Evolutionary conservation across 169 alveolate species (phyloP), one percentile per base, ranked within the genome.

Genomic region (Plasmodium relictum): DNA sequence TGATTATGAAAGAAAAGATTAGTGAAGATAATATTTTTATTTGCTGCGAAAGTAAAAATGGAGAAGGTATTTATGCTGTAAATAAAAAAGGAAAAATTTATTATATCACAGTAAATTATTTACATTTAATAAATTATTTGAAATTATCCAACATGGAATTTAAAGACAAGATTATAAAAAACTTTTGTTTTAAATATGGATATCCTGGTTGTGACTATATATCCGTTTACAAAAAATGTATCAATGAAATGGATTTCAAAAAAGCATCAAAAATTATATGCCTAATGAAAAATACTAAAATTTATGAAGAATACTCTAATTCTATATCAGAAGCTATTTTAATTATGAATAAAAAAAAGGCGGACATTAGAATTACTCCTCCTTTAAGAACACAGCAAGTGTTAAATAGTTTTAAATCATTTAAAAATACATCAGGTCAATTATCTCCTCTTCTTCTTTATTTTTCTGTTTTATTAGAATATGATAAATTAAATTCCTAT

Each of bases 381-480:
- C 92, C 92, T 6, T 59, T 86, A 39, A 2, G 92, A 86, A 59
- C 92, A 14, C 92, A 86, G 14, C 92, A 86, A 86, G 92, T 86
- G 41, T 22, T 86, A 48, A 86, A 86, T 24, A 86, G 88, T 50
- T 86, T 86, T 56, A 86, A 86, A 58, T 71, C 92, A 14, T 70
- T 71, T 61, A 70, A 72, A 63, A 86, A 69, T 42, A 26, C 88
- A 20, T 37, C 73, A 3, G 92, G 92, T 8, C 86, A 86, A 52
- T 39, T 86, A 20, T 96, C 97, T 58, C 99, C 99, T 8, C 95
- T 98, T 42, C 95, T 98, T 89, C 95, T 97, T 44, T 99, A 99
- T 91, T 98, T 99, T 97, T 96, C 98, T 50, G 98, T 99, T 18
- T 96, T 99, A 76, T 93, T 98, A 93, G 99, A 98, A 72, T 96